Evolutionary conservation across 495 filamentous ascomycete genomes (phyloP), one percentile per base, ranked within the genome.

Genomic region (Xylaria nigripes): DNA sequence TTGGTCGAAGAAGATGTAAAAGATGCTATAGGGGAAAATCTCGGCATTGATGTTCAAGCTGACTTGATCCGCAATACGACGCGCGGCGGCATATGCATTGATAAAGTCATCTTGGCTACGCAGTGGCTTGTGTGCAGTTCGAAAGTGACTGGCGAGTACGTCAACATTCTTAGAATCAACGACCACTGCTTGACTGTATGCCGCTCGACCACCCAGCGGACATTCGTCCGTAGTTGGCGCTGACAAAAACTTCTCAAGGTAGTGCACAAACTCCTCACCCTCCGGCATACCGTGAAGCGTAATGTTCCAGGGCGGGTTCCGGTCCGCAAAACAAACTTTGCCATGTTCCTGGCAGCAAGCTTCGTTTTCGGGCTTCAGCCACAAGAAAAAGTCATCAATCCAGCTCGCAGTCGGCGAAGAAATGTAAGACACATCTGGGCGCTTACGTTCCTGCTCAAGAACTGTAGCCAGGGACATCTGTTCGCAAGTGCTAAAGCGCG

Each of bases 1-100:
- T 65, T 96, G 93, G 71, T 98, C 92, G 66, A 98, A 97, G 79
- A 96, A 98, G 61, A 98, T 90, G 72, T 98, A 98, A 66, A 93
- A 91, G 60, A 96, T 85, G 40, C 85, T 89, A 68, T 98, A 98
- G 0, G 93, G 91, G 77, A 97, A 98, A 48, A 97, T 83, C 22
- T 86, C 78, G 42, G 89, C 81, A 8, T 79, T 77, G 12, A 89
- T 87, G 46, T 73, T 78, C 40, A 77, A 68, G 19, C 76, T 85
- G 48, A 97, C 79, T 15, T 79, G 81, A 49, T 79, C 69, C 1
- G 93, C 85, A 56, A 98, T 98, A 56, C 93, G 88, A 27, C 93
- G 86, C 18, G 93, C 94, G 8, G 92, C 83, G 30, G 85, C 83
- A 65, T 96, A 95, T 4, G 93, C 84, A 15, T 81, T 76, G 67